A percentile compares a stretch with the other conserved stretches of the same genome.
Conservation (phyloP, 306 rosid species). For the Medicago truncatula region MtrunA17r5.0-ANR NC_053047.1:11160001-11160500, state of each 20-base stretch:
- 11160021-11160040: neutral
- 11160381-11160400: conserved; percentile 95
- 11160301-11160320: conserved; percentile 48
- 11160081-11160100: neutral
- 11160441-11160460: conserved; percentile 72
- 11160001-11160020: neutral
- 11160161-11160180: neutral
- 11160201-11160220: too few species aligned
- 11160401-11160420: conserved; percentile 97
- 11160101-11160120: conserved; percentile 1
- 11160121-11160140: neutral
- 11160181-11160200: neutral
- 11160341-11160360: conserved; percentile 99
- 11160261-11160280: too few species aligned
- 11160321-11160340: conserved; percentile 52
- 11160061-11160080: neutral
- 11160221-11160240: too few species aligned
- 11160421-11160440: conserved; percentile 84
- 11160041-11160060: conserved; percentile 11
- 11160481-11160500: conserved; percentile 93
- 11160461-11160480: conserved; percentile 94
- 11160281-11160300: conserved; percentile 14
- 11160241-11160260: too few species aligned
- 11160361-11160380: conserved; percentile 99
- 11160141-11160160: neutral